Conservation (phyloP, 495 filamentous ascomycete genomes). For the Neurospora sp. region DNA sequence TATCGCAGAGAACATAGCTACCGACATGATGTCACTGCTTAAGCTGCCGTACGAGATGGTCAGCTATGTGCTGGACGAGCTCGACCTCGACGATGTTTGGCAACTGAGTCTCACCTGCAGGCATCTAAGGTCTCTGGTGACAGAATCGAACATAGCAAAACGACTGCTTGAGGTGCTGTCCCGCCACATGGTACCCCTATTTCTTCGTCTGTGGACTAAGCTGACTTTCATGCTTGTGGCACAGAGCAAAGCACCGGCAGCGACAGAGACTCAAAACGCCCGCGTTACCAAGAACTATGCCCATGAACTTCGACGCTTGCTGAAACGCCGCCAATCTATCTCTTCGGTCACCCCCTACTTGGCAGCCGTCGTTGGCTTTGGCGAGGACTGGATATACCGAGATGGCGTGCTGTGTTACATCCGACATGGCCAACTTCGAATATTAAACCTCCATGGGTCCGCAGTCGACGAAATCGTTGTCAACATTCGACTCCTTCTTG, state of each 20-base stretch:
- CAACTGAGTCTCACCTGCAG: conserved; percentile 41
- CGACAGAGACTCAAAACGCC: conserved; percentile 48
- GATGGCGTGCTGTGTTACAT: conserved; percentile 56
- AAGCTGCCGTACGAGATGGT: conserved; percentile 54
- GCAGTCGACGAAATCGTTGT: conserved; percentile 46
- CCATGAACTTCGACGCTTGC: conserved; percentile 45
- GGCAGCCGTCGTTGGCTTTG: conserved; percentile 48
- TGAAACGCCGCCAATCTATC: conserved; percentile 52
- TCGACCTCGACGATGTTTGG: conserved; percentile 42
- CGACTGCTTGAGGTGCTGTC: conserved; percentile 45
- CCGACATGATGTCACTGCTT: conserved; percentile 15
- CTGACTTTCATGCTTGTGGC: conserved; percentile 9
- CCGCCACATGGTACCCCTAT: not conserved
- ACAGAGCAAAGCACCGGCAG: conserved; percentile 45
- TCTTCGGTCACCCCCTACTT: conserved; percentile 53
- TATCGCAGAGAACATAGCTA: not conserved
- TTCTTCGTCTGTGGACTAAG: not conserved
- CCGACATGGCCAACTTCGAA: conserved; percentile 44
- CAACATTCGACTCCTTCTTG: conserved; percentile 40
- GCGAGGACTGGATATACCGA: conserved; percentile 50
- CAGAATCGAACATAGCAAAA: conserved; percentile 53
- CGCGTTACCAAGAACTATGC: conserved; percentile 37
- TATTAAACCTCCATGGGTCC: conserved; percentile 49
- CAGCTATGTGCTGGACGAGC: conserved; percentile 44
- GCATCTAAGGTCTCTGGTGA: conserved; percentile 40